Evolutionary conservation across 441 rosid genomes (phyloP).

Genomic region (Gossypium gossypioides): DNA sequence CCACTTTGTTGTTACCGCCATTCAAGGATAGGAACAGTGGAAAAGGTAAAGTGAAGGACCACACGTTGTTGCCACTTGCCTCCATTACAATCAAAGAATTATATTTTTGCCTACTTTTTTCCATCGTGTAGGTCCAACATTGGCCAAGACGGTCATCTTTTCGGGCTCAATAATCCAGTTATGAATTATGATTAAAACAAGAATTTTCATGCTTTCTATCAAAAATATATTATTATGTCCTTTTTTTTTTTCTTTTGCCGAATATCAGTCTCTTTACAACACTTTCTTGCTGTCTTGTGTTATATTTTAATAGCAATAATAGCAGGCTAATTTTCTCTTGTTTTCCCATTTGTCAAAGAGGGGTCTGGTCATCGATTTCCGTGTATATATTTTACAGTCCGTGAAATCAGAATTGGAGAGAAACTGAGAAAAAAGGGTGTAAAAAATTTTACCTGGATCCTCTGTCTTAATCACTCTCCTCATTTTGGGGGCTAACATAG

Average conservation of each 20-base stretch:
- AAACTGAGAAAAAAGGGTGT: too few relatives aligned
- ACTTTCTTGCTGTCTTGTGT: background rate
- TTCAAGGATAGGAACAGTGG: constrained; percentile 1
- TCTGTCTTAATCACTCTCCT: background rate
- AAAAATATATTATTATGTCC: too few relatives aligned
- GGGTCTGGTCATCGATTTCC: too few relatives aligned
- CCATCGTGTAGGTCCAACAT: background rate
- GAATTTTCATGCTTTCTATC: background rate
- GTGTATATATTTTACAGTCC: too few relatives aligned
- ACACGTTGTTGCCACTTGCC: background rate
- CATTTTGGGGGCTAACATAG: background rate
- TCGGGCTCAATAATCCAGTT: background rate
- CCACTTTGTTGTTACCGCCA: background rate
- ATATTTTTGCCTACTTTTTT: background rate
- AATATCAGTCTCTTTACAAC: background rate
- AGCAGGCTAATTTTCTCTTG: too few relatives aligned
- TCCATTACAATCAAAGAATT: constrained; percentile 9
- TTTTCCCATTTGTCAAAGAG: too few relatives aligned
- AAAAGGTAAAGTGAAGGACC: background rate
- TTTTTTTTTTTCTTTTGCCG: background rate
- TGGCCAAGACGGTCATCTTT: background rate
- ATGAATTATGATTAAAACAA: background rate
- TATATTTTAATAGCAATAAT: too few relatives aligned
- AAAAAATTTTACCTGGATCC: too few relatives aligned
- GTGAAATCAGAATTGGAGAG: too few relatives aligned